These are phyloP conservation scores for Cercophora samala DNA, from an alignment of 495 filamentous ascomycete species.

Conservation along the genomic window DNA sequence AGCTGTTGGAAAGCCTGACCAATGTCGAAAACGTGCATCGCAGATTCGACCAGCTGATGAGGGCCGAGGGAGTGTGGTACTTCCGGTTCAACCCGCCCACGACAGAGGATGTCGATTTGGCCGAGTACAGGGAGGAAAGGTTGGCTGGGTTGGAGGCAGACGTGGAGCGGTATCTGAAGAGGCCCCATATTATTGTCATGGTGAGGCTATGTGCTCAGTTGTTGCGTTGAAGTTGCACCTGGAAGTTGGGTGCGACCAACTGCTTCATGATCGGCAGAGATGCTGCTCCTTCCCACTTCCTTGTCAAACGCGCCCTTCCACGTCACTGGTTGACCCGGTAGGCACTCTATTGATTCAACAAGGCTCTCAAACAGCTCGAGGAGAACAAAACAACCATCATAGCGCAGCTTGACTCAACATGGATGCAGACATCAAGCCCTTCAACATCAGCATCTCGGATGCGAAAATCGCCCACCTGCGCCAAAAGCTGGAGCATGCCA, in stretches of 20 bases:
- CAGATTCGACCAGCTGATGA: neutral
- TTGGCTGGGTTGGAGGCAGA: neutral
- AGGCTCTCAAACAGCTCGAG: no score
- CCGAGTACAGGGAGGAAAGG: neutral
- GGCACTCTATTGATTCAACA: no score
- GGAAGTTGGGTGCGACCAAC: no score
- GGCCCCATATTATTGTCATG: neutral
- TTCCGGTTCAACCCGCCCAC: neutral
- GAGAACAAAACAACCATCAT: neutral
- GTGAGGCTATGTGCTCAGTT: neutral
- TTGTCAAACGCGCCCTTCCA: neutral
- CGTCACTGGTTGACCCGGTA: neutral
- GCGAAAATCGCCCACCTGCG: slow-evolving; percentile 31
- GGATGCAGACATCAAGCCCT: slow-evolving; percentile 28
- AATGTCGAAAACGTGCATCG: neutral
- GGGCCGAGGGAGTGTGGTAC: neutral
- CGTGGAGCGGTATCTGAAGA: neutral
- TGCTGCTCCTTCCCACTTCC: neutral
- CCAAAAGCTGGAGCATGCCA: slow-evolving; percentile 29
- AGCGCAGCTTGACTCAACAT: neutral
- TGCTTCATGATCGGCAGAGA: neutral
- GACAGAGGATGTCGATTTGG: neutral
- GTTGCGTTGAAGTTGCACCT: neutral
- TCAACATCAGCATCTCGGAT: slow-evolving; percentile 33
- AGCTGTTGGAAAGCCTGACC: neutral